Evolutionary conservation across 1,139 yeast species (phyloP).

Genomic region (Pichia kudriavzevii): DNA sequence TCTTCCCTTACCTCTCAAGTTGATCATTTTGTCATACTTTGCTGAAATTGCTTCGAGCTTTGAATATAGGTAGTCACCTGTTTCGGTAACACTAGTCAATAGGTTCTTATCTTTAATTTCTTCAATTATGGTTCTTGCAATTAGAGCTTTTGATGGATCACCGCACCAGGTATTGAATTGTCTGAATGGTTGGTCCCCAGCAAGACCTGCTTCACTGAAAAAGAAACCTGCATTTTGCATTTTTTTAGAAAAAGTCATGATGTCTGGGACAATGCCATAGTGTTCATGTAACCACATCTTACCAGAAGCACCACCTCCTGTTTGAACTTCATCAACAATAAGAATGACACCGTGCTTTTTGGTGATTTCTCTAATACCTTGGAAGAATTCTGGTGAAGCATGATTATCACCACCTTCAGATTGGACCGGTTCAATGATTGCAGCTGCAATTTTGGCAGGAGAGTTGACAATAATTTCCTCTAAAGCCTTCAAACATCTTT

Average conservation of each 20-base stretch:
- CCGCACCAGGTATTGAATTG: conserved; percentile 86
- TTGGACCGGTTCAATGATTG: conserved; percentile 72
- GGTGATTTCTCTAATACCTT: conserved; percentile 64
- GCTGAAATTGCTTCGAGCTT: conserved; percentile 38
- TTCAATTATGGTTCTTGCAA: conserved; percentile 51
- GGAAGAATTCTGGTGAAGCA: conserved; percentile 67
- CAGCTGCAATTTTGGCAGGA: conserved; percentile 56
- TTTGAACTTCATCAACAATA: conserved; percentile 79
- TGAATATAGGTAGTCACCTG: conserved; percentile 51
- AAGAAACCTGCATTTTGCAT: conserved; percentile 77
- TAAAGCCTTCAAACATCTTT: conserved; percentile 48
- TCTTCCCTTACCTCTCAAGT: conserved; percentile 59
- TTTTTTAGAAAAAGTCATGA: conserved; percentile 70
- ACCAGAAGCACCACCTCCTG: conserved; percentile 83
- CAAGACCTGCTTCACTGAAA: conserved; percentile 58
- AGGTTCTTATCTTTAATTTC: conserved; percentile 48
- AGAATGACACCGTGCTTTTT: conserved; percentile 56
- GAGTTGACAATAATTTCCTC: conserved; percentile 44
- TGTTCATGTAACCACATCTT: conserved; percentile 81
- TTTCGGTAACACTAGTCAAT: conserved; percentile 43
- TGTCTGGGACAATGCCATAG: conserved; percentile 58
- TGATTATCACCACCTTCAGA: conserved; percentile 88
- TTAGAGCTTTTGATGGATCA: conserved; percentile 42
- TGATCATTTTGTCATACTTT: conserved; percentile 36
- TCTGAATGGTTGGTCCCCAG: conserved; percentile 63